Conservation (phyloP, 1,284 basidiomycete species). For the Sphagnurus paluster region DNA sequence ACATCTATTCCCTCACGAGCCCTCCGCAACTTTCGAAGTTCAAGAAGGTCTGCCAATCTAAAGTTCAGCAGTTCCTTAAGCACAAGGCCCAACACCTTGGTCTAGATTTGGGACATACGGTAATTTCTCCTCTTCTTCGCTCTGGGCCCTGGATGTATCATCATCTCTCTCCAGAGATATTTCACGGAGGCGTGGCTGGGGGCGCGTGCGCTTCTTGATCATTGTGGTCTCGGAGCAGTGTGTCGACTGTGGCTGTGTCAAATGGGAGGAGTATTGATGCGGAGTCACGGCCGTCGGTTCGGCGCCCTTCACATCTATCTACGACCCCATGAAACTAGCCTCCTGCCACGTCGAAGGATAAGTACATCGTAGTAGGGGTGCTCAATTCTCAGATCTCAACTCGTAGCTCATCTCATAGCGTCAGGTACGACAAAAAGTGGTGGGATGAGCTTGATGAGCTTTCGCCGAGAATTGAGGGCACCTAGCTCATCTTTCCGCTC, state of each 20-base stretch:
- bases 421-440: too few relatives aligned
- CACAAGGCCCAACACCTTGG: slow-evolving; percentile 3
- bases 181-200: slow-evolving; percentile 51
- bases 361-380: too few relatives aligned
- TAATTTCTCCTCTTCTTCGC: slow-evolving; percentile 44
- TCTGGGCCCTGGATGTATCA: slow-evolving; percentile 31
- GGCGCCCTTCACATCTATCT: too few relatives aligned
- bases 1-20: slow-evolving; percentile 85
- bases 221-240: slow-evolving; percentile 27
- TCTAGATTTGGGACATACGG: slow-evolving; percentile 43
- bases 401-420: too few relatives aligned
- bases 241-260: slow-evolving; percentile 20
- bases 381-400: too few relatives aligned
- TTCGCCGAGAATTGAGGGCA: too few relatives aligned
- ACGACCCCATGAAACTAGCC: too few relatives aligned
- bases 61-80: slow-evolving; percentile 11
- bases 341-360: too few relatives aligned
- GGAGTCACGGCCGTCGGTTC: too few relatives aligned
- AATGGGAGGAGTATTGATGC: background rate
- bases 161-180: slow-evolving; percentile 39
- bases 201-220: slow-evolving; percentile 67
- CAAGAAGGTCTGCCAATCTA: slow-evolving; percentile 82
- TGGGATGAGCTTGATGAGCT: too few relatives aligned
- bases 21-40: slow-evolving; percentile 78
- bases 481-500: too few relatives aligned